phyloP scores from a whole-genome alignment of 1,284 basidiomycete species.

The Termitomyces sp. region DNA sequence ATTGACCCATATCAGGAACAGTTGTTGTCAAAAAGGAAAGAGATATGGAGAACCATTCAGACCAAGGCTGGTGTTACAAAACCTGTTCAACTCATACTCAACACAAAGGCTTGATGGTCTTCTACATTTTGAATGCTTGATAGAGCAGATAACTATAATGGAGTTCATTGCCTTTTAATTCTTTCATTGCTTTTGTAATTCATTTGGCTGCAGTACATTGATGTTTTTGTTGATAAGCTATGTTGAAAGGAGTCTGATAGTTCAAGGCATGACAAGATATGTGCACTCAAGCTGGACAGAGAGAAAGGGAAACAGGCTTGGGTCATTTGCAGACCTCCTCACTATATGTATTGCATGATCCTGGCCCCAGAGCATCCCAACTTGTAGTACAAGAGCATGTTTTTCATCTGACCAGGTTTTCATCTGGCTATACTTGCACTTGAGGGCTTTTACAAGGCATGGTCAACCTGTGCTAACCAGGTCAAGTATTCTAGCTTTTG shows the following conservation, averaged over 20 bases:
- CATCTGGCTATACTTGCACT: too few species aligned
- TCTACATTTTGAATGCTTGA: constrained; percentile 34
- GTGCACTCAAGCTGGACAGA: neutral
- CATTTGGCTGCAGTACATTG: neutral
- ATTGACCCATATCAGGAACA: constrained; percentile 19
- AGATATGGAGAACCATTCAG: constrained; percentile 25
- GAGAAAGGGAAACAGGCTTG: neutral
- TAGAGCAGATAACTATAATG: neutral
- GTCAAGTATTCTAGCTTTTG: constrained; percentile 16
- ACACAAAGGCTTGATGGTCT: constrained; percentile 39
- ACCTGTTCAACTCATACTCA: constrained; percentile 19
- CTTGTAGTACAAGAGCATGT: constrained; percentile 13
- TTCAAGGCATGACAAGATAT: neutral
- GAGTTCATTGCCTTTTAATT: constrained; percentile 10
- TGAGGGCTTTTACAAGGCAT: constrained; percentile 23
- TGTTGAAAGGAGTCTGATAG: neutral
- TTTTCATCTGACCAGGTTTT: constrained; percentile 17
- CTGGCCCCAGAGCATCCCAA: too few species aligned
- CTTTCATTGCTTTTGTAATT: neutral
- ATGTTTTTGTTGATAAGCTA: neutral
- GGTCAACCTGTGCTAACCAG: constrained; percentile 11
- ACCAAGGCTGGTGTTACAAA: constrained; percentile 14
- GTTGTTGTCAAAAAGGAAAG: constrained; percentile 30
- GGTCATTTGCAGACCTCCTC: constrained; percentile 3
- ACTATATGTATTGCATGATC: neutral